Evolutionary conservation across 345 rosid genomes (phyloP), one percentile per base, ranked within the genome.

Genomic region (Melastoma malabathricum): DNA sequence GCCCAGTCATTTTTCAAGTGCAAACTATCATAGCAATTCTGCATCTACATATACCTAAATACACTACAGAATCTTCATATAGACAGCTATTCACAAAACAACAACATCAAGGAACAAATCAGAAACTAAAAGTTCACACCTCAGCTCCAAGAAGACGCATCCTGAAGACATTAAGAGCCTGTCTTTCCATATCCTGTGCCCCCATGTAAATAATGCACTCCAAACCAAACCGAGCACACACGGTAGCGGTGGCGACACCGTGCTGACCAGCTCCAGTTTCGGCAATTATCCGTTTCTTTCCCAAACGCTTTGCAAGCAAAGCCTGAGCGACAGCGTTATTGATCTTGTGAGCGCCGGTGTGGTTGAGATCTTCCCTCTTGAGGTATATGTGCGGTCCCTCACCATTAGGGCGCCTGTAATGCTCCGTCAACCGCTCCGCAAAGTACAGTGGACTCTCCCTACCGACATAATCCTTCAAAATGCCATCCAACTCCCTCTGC

Each of bases 211-310:
- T 70, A 48, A 80, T 68, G 54, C 98, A 92, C 62, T 67, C 60
- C 72, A 92, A 59, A 55, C 88, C 93, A 1, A 92, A 87, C 62
- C 86, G 73, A 0, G 98, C 95, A 52, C 96, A 92, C 15, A 84
- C 97, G 4, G 96, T 84, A 13, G 98, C 96, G 6, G 98, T 92
- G 2, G 96, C 97, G 46, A 92, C 97, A 50, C 97, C 98, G 18
- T 92, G 97, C 65, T 92, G 95, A 62, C 96, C 96, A 15, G 98
- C 97, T 13, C 98, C 96, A 38, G 90, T 87, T 62, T 87, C 98
- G 46, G 95, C 96, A 38, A 92, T 86, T 51, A 92, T 87, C 44
- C 93, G 74, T 55, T 64, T 61, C 69, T 84, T 87, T 3, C 96
- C 98, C 77, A 92, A 60, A 4, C 68, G 86, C 77, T 84, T 80